Percentiles rank a stretch among this genome's conserved stretches.
Evolutionary conservation across 2,329 filamentous ascomycete genomes (phyloP).

Genomic region (Aureobasidium zeae): DNA sequence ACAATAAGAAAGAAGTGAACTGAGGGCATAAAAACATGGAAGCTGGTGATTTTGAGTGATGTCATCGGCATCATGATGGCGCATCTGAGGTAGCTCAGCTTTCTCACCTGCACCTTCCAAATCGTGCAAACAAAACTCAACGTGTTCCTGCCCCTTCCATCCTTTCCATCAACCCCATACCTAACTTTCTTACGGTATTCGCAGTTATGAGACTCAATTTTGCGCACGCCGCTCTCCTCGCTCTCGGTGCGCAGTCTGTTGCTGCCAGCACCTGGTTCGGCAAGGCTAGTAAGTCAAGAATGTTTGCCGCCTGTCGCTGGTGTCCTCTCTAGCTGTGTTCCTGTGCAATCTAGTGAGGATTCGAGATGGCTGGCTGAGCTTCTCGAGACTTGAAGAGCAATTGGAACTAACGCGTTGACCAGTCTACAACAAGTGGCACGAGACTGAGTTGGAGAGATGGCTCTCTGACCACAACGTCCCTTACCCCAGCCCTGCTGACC

Average conservation of each 20-base stretch:
- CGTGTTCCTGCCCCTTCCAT: background rate
- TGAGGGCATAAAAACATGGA: no score
- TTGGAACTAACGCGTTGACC: conserved; percentile 15
- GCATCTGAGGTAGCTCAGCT: background rate
- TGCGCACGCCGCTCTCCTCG: conserved; percentile 58
- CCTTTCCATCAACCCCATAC: conserved; percentile 4
- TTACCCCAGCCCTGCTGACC: conserved; percentile 80
- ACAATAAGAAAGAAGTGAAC: no score
- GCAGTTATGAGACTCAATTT: conserved; percentile 66
- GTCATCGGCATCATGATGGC: background rate
- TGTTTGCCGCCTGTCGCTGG: conserved; percentile 8
- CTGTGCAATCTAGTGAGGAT: background rate
- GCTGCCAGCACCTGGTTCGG: conserved; percentile 75
- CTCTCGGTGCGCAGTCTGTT: conserved; percentile 60
- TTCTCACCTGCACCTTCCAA: background rate
- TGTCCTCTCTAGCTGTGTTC: background rate
- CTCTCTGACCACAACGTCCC: conserved; percentile 85
- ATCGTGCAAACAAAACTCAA: background rate
- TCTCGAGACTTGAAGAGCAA: background rate
- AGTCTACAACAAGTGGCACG: conserved; percentile 99
- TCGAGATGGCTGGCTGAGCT: background rate
- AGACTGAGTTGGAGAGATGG: conserved; percentile 96
- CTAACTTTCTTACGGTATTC: conserved; percentile 3
- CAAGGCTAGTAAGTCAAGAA: conserved; percentile 60
- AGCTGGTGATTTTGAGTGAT: no score